Percentiles rank a stretch among this genome's conserved stretches.
Conservation (phyloP, 1,284 basidiomycete species). For the Ustilago cynodontis region DNA sequence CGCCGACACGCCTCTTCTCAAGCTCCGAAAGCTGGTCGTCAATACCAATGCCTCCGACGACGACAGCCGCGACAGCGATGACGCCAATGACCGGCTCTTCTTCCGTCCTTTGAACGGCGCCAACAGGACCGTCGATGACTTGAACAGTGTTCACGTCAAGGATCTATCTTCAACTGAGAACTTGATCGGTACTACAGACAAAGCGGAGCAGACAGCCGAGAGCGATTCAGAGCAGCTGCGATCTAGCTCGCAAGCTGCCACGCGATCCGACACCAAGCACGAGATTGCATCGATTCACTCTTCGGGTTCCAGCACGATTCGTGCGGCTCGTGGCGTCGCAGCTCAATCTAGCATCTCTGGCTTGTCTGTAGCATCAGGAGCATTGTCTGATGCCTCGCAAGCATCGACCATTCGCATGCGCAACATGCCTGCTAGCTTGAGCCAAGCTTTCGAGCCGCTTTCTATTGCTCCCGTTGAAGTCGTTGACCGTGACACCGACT, state of each 20-base stretch:
- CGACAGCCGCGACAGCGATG: slow-evolving; percentile 22
- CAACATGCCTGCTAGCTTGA: background rate
- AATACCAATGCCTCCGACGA: slow-evolving; percentile 39
- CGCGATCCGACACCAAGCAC: slow-evolving; percentile 42
- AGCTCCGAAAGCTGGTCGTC: slow-evolving; percentile 48
- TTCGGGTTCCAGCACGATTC: slow-evolving; percentile 26
- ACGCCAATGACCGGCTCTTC: slow-evolving; percentile 31
- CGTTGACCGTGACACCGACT: slow-evolving; percentile 17
- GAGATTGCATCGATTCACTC: slow-evolving; percentile 36
- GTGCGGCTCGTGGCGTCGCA: slow-evolving; percentile 11
- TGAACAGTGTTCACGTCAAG: background rate
- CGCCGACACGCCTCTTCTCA: slow-evolving; percentile 47
- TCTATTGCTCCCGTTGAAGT: background rate
- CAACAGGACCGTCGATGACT: no score
- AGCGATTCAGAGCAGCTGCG: slow-evolving; percentile 17
- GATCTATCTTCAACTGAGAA: background rate
- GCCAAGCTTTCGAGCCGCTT: background rate
- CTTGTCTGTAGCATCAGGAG: slow-evolving; percentile 15
- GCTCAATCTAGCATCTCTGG: slow-evolving; percentile 10
- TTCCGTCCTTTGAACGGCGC: slow-evolving; percentile 29
- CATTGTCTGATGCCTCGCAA: slow-evolving; percentile 15
- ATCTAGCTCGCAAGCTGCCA: slow-evolving; percentile 29
- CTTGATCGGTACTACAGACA: background rate
- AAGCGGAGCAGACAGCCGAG: background rate
- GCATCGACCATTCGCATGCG: slow-evolving; percentile 14